Evolutionary conservation across 371 early-diverging fungal species (phyloP).

Genomic region (Entomophthora muscae): DNA sequence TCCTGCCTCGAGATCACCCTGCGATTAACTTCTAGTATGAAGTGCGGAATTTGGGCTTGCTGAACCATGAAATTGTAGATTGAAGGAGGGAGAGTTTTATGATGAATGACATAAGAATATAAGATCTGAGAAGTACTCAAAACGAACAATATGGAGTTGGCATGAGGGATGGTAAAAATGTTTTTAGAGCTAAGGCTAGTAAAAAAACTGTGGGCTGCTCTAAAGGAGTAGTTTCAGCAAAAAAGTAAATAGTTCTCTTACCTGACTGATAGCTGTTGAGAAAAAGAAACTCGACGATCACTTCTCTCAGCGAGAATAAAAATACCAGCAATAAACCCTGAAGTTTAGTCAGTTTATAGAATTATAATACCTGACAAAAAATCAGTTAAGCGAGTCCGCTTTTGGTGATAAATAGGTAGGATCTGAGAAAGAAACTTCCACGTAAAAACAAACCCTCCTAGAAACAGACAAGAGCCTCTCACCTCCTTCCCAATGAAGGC

Average conservation of each 20-base stretch:
- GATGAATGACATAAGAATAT: not conserved
- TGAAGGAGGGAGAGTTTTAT: not conserved
- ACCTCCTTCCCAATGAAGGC: not conserved
- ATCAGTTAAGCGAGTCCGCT: not conserved
- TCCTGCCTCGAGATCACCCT: not conserved
- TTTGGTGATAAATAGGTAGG: not conserved
- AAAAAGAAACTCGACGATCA: not conserved
- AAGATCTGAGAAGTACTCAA: not conserved
- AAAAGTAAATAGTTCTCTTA: not conserved
- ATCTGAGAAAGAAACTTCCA: not conserved
- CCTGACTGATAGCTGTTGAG: not conserved
- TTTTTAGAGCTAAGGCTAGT: not conserved
- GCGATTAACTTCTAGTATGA: not conserved
- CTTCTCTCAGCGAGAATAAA: not conserved
- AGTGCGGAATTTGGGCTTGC: not conserved
- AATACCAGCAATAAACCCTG: not conserved
- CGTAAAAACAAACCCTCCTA: not conserved
- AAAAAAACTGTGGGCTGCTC: not conserved
- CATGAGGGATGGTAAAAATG: not conserved
- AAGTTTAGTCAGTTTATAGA: not conserved
- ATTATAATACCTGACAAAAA: not conserved
- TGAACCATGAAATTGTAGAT: constrained; percentile 2
- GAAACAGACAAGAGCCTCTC: not conserved
- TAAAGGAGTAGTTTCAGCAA: not conserved
- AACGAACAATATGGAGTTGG: not conserved